Evolutionary conservation across 106 monocot species (phyloP).

Genomic region (Dioscorea zingiberensis): DNA sequence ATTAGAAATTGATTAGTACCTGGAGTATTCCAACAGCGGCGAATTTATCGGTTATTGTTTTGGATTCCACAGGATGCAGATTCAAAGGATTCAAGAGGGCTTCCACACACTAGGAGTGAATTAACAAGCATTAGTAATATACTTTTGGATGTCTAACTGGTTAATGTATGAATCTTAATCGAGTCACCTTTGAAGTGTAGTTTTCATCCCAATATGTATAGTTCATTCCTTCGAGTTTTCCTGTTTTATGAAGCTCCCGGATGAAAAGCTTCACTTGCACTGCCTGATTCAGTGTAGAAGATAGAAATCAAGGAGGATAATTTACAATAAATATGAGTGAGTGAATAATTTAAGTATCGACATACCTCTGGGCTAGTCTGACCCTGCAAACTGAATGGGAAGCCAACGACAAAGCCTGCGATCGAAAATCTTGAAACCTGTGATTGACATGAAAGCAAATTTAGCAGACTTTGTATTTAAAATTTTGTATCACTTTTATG

Average conservation of each 20-base stretch:
- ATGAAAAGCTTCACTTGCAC: conserved; percentile 66
- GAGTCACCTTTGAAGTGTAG: conserved; percentile 77
- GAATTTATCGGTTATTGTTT: conserved; percentile 80
- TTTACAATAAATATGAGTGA: neutral
- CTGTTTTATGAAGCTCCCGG: conserved; percentile 55
- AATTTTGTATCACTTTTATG: too few relatives aligned
- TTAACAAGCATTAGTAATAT: neutral
- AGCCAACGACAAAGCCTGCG: conserved; percentile 71
- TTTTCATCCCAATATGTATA: conserved; percentile 96
- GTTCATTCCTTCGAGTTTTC: conserved; percentile 45
- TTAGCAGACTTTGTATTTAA: neutral
- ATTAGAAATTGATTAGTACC: conserved; percentile 25
- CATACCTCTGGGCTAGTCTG: conserved; percentile 45
- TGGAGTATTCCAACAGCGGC: conserved; percentile 94
- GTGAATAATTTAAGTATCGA: neutral
- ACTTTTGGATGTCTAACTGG: neutral
- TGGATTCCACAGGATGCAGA: conserved; percentile 53
- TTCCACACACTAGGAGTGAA: conserved; percentile 58
- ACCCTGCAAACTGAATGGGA: conserved; percentile 52
- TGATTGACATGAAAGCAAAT: neutral
- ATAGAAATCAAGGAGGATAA: neutral
- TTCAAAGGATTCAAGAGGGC: conserved; percentile 63
- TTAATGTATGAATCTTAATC: neutral
- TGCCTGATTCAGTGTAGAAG: conserved; percentile 35
- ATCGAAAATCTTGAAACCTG: conserved; percentile 61